A percentile compares a stretch with the other conserved stretches of the same genome.
Evolutionary conservation across 1,284 basidiomycete genomes (phyloP).

Genomic region (Schizophyllum amplum): DNA sequence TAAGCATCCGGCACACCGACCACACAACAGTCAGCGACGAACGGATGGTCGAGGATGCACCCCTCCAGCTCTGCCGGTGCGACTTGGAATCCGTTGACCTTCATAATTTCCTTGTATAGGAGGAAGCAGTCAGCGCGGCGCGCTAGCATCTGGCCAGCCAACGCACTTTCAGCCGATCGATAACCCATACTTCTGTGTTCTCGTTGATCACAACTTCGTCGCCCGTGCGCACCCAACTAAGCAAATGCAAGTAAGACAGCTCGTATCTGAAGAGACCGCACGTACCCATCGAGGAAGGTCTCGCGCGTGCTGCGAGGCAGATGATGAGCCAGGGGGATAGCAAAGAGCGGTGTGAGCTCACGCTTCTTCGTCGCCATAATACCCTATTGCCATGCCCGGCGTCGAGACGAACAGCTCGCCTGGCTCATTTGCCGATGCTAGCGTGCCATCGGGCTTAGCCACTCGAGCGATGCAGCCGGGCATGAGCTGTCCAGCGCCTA

Average conservation of each 20-base stretch:
- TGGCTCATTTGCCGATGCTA: slow-evolving; percentile 47
- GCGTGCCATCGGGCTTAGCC: slow-evolving; percentile 46
- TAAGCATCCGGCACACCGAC: slow-evolving; percentile 53
- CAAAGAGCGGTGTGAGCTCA: slow-evolving; percentile 26
- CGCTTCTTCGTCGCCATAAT: slow-evolving; percentile 56
- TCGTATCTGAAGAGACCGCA: neutral
- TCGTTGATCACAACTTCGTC: slow-evolving; percentile 54
- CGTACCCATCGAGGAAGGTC: slow-evolving; percentile 44
- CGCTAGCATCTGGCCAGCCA: neutral
- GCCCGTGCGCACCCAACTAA: slow-evolving; percentile 63
- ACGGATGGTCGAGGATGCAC: slow-evolving; percentile 47
- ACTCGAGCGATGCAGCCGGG: slow-evolving; percentile 12
- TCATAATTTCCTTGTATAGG: slow-evolving; percentile 6
- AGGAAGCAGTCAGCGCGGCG: neutral
- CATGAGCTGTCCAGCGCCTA: slow-evolving; percentile 24
- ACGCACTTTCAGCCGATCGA: slow-evolving; percentile 63
- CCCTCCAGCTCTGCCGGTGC: slow-evolving; percentile 50
- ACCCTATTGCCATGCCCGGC: slow-evolving; percentile 50
- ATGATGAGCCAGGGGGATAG: neutral
- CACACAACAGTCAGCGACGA: slow-evolving; percentile 53
- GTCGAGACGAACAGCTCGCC: slow-evolving; percentile 55
- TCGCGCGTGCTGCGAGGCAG: slow-evolving; percentile 35
- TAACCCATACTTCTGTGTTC: slow-evolving; percentile 52
- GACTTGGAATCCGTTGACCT: slow-evolving; percentile 39
- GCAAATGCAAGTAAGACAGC: neutral